Percentiles rank a stretch among this genome's conserved stretches.
Conservation (phyloP, 2,329 filamentous ascomycete species). For the Parastagonospora nodorum region DNA sequence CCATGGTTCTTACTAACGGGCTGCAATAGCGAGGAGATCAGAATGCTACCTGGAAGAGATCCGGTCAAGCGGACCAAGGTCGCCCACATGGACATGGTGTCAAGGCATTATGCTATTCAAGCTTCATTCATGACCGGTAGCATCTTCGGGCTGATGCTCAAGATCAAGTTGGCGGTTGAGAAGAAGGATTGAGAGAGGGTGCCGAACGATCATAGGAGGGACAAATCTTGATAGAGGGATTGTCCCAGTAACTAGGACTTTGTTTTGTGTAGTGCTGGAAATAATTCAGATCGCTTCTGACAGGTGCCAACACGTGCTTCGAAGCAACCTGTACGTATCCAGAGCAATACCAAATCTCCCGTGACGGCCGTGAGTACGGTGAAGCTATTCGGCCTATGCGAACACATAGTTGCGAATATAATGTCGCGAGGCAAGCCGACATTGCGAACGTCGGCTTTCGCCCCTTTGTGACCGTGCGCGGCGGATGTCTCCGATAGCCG, state of each 20-base stretch:
- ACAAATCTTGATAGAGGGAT: too few species aligned
- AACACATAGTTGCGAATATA: too few species aligned
- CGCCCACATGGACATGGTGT: conserved; percentile 28
- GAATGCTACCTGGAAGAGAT: conserved; percentile 19
- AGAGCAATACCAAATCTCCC: too few species aligned
- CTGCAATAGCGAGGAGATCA: conserved; percentile 20
- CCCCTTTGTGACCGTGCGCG: conserved; percentile 1
- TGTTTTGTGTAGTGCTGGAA: too few species aligned
- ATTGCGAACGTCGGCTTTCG: background rate
- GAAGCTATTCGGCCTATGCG: too few species aligned
- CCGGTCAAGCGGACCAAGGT: conserved; percentile 24
- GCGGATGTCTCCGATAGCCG: conserved; percentile 33
- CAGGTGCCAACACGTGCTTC: too few species aligned
- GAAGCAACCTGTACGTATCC: too few species aligned
- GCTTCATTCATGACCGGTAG: conserved; percentile 14
- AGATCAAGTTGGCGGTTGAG: conserved; percentile 14
- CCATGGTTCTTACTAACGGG: background rate
- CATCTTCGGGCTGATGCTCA: conserved; percentile 26
- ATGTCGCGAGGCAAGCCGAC: background rate
- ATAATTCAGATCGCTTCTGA: too few species aligned
- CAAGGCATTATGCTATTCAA: conserved; percentile 14
- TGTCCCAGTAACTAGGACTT: too few species aligned
- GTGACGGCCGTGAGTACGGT: too few species aligned
- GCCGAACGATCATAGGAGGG: background rate
- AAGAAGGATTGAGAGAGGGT: background rate